phyloP scores from a whole-genome alignment of 2,329 filamentous ascomycete genomes.

The Verticillium nonalfalfae region DNA sequence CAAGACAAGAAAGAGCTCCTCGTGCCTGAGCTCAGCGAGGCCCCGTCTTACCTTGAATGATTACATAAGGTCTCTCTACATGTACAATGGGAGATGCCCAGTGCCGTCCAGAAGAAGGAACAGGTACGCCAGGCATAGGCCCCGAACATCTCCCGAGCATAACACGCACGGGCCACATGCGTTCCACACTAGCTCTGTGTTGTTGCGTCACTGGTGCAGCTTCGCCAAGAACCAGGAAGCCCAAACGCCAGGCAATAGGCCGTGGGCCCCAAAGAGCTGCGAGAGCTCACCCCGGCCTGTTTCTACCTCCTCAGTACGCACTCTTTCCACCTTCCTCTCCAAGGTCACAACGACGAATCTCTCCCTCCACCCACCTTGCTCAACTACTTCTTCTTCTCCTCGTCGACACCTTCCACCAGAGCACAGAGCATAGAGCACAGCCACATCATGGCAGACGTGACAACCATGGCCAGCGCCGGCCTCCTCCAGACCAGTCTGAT shows the following conservation, averaged over 20 bases:
- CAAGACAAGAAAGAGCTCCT: neutral
- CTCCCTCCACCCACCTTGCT: neutral
- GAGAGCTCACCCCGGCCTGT: neutral
- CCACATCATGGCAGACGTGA: neutral
- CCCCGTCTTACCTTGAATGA: neutral
- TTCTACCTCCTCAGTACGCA: neutral
- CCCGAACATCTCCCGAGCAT: neutral
- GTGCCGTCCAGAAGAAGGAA: neutral
- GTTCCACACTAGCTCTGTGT: neutral
- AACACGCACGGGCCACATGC: neutral
- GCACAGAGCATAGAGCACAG: neutral
- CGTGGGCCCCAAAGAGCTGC: neutral
- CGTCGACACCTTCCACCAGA: neutral
- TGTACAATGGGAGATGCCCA: too few relatives aligned
- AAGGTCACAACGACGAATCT: neutral
- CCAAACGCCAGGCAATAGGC: neutral
- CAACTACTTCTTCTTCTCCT: neutral
- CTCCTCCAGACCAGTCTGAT: constrained; percentile 85
- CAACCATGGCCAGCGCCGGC: constrained; percentile 37
- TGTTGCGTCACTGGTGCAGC: neutral
- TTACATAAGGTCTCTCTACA: neutral
- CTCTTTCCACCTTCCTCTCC: neutral
- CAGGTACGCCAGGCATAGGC: too few relatives aligned
- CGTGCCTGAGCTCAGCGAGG: neutral
- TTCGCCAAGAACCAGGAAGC: neutral